These are phyloP conservation scores for Chrysopogon serrulatus DNA, from an alignment of 176 grass and related monocot genomes.

Conservation along the genomic window DNA sequence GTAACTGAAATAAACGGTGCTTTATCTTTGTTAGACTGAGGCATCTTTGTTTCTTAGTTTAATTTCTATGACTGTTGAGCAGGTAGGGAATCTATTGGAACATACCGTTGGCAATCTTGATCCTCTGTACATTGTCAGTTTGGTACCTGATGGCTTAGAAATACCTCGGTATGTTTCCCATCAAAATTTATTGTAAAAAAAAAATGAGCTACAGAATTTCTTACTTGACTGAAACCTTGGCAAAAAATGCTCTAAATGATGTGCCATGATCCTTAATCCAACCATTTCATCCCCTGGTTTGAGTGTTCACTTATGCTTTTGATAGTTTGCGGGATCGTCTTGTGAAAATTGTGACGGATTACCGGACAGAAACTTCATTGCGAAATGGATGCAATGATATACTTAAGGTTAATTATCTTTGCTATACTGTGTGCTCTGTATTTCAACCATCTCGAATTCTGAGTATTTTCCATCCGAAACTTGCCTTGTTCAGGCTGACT, in stretches of 20 bases:
- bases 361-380: conserved; percentile 93
- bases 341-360: conserved; percentile 94
- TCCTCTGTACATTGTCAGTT: conserved; percentile 90
- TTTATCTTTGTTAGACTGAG: conserved; percentile 12
- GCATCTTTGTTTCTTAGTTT: neutral
- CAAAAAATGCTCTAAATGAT: neutral
- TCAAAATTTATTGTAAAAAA: neutral
- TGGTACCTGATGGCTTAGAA: conserved; percentile 97
- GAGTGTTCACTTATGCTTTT: conserved; percentile 7
- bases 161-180: conserved; percentile 68
- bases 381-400: conserved; percentile 94
- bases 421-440: neutral
- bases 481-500: conserved; percentile 60
- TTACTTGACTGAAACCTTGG: neutral
- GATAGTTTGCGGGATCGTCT: conserved; percentile 79
- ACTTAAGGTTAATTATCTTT: conserved; percentile 60
- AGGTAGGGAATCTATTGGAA: conserved; percentile 98
- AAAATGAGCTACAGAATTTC: neutral
- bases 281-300: neutral
- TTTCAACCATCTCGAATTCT: conserved; percentile 7
- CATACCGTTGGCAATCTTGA: conserved; percentile 98
- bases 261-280: neutral
- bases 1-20: conserved; percentile 29
- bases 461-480: neutral
- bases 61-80: conserved; percentile 28